Evolutionary conservation across 345 rosid species (phyloP).

Genomic region (Syzygium aromaticum): DNA sequence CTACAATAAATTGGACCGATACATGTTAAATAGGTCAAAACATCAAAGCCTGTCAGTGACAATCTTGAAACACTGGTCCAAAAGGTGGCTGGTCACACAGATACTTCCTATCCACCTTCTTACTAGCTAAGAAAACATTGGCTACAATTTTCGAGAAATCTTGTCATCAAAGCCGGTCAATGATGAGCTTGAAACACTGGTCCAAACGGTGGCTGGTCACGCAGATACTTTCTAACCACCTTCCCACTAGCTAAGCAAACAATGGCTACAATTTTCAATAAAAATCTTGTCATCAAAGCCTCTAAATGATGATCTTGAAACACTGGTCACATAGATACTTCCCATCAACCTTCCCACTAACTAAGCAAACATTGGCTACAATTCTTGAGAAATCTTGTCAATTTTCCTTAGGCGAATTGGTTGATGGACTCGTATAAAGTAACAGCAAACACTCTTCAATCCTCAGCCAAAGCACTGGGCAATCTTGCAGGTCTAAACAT

Average conservation of each 20-base stretch:
- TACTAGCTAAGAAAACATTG: background rate
- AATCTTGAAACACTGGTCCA: background rate
- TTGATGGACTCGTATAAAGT: background rate
- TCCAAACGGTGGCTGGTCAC: background rate
- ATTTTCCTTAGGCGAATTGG: background rate
- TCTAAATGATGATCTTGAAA: background rate
- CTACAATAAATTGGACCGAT: conserved; percentile 16
- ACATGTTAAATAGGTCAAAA: background rate
- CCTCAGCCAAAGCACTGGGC: background rate
- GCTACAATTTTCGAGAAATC: background rate
- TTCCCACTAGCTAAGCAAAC: background rate
- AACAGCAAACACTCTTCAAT: background rate
- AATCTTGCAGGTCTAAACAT: background rate
- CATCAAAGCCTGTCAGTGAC: background rate
- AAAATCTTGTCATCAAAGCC: background rate
- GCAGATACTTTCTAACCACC: background rate
- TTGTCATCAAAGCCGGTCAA: background rate
- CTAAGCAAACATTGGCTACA: background rate
- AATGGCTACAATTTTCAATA: background rate
- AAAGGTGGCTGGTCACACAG: background rate
- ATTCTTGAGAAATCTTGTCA: background rate
- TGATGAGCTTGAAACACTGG: background rate
- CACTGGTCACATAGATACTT: background rate
- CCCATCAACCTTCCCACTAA: background rate
- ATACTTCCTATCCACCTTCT: background rate